Conservation (phyloP, 108 stramenopile species). For the Skeletonema grethae region DNA sequence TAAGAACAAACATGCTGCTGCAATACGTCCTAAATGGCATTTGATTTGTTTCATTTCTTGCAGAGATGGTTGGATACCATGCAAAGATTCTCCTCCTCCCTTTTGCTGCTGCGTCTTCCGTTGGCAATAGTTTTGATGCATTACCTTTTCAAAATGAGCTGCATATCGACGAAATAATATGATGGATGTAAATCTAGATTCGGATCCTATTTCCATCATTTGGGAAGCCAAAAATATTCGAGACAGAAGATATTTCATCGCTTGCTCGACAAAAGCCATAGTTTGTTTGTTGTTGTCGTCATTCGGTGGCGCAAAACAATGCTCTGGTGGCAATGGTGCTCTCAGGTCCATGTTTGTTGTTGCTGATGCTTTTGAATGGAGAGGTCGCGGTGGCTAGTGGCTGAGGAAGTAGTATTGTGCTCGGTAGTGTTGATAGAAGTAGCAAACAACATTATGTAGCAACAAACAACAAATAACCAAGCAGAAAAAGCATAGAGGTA, state of each 20-base stretch:
- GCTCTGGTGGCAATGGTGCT: not conserved
- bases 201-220: slow-evolving; percentile 57
- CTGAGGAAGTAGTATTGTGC: too few species aligned
- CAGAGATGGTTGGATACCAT: slow-evolving; percentile 13
- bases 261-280: not conserved
- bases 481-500: too few species aligned
- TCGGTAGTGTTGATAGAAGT: too few species aligned
- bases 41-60: slow-evolving; percentile 38
- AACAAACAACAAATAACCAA: too few species aligned
- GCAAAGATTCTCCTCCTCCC: slow-evolving; percentile 10
- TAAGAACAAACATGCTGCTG: slow-evolving; percentile 69
- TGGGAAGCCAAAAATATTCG: slow-evolving; percentile 66
- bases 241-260: slow-evolving; percentile 21
- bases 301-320: not conserved
- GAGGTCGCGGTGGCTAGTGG: too few species aligned
- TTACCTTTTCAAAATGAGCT: slow-evolving; percentile 14
- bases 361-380: too few species aligned
- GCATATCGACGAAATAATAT: slow-evolving; percentile 72
- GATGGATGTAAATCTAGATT: slow-evolving; percentile 65
- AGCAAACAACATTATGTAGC: too few species aligned
- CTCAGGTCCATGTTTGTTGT: not conserved
- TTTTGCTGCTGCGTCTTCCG: not conserved
- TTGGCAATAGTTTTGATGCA: not conserved
- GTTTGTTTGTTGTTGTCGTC: not conserved
- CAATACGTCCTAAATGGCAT: slow-evolving; percentile 47